Base-by-base conservation (phyloP, 1,284 basidiomycete genomes). In the Tylopilus sp. region DNA sequence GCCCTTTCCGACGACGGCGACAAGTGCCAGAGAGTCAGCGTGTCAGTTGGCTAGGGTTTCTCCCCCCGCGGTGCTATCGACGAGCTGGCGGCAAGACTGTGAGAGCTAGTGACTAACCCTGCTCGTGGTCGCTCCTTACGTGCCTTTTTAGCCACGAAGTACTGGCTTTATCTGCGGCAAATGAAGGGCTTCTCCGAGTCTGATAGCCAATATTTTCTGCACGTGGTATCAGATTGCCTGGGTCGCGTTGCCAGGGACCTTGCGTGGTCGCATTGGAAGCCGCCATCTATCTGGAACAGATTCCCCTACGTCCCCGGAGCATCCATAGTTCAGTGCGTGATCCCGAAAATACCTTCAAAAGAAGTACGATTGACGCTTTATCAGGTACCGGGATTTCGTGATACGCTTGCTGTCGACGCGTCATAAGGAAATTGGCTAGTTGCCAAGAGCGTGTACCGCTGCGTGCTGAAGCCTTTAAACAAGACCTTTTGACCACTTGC, bases 181-280 rank as follows among this genome's bases (percentile, higher is more conserved):
- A 44, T 24, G 15, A 43, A 12, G 21, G 17, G 24, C 11, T 37
- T 20, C 15, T 38, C 31, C 14, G 3, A 12, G 14, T 9, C 17
- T 29, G 17, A 40, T 21, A 18, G 21, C 10, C 4, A 18, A 46
- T 38, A 33, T 28, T 3, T 9, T 29, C 20, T 39, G 9, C 59
- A 57, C 40, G 47, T 54, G 59, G 38, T 31, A 17, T 30, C 9
- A 15, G 11, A 29, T 33, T 26, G 31, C 20, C 9, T 14, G 15
- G 5, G 9, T 21, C 12, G 2, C 21, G 7, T n/a, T 45, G 8
- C 26, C 11, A 33, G 31, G n/a, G 15, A 15, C 0, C 6, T 4
- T 10, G 15, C 15, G 8, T 40, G 5, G 18, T 43, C 21, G 26
- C 15, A 41, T 38, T 33, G 41, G 9, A 8, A 37, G 36, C 12